These are phyloP conservation scores for Yamadazyma buinensis DNA, from an alignment of 1,139 yeast genomes.

Conservation along the genomic window DNA sequence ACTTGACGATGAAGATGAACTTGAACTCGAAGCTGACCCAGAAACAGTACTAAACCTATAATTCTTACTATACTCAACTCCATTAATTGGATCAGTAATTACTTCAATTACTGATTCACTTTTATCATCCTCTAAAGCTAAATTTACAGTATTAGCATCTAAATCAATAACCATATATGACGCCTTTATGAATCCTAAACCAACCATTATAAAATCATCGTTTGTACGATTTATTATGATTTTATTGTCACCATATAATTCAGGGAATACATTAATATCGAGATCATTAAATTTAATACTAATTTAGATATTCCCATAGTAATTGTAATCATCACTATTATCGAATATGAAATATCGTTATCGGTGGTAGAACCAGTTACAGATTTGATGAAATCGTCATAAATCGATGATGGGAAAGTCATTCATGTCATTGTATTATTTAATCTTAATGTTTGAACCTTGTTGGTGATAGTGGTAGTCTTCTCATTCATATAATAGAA, in stretches of 20 bases:
- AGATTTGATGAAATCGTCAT: background rate
- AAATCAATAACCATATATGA: background rate
- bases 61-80: too few relatives aligned
- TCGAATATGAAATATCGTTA: background rate
- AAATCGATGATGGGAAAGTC: background rate
- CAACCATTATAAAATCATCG: background rate
- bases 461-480: background rate
- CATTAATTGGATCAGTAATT: too few relatives aligned
- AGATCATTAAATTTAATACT: background rate
- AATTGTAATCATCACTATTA: background rate
- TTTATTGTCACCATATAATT: background rate
- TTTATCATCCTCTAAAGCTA: background rate
- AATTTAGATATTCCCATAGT: background rate
- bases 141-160: background rate
- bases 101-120: too few relatives aligned
- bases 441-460: background rate
- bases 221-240: background rate
- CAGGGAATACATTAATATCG: background rate
- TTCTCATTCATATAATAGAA: background rate
- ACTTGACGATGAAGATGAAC: too few relatives aligned
- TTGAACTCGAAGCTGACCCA: too few relatives aligned
- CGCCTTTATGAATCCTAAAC: background rate
- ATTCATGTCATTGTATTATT: background rate
- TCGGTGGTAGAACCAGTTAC: background rate
- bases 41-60: too few relatives aligned